Base-by-base conservation (phyloP, 345 rosid species). In the Leavenworthia alabamica region DNA sequence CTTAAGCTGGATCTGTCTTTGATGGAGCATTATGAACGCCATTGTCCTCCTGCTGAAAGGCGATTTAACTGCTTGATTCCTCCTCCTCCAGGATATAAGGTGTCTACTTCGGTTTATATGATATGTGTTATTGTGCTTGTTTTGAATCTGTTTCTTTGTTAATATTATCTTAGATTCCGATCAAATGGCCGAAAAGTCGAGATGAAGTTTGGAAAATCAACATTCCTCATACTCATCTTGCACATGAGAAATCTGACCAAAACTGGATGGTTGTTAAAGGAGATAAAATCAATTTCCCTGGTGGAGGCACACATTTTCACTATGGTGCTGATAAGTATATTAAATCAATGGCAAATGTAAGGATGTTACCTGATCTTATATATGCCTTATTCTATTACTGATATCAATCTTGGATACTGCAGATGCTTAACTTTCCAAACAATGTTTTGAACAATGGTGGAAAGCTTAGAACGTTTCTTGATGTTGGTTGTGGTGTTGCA, bases 201-300 rank as follows among this genome's bases (percentile, higher is more conserved):
- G 99, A 93, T 63, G 97, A 87, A 74, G 99, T 89, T 2, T 93
- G 97, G 99, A 93, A 93, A 78, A 97, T 74, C 54, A 93, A 93
- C 75, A 93, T 93, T 68, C 99, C 99, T 61, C 99, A 93, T 64
- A 93, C 99, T 54, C 99, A 89, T 78, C 96, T 93, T 78, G 99
- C 99, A 24, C 83, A 79, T 57, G 97, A 93, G 76, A 93, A 93
- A 75, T 93, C 99, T 67, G 97, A 89, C 72, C 99, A 93, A 77
- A 92, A 93, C 74, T 93, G 99, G 99, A 93, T 93, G 99, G 88
- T 85, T 80, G 97, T 89, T 1, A 85, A 87, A 83, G 99, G 97
- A 36, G 90, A 87, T 12, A 93, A 81, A 77, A 93, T 93, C 31
- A 66, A 63, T n/a, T 93, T 93, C 74, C 97, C 99, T 23, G 99